Conservation (phyloP, 139 green algal genomes). For the Chlamydomonas incerta region DNA sequence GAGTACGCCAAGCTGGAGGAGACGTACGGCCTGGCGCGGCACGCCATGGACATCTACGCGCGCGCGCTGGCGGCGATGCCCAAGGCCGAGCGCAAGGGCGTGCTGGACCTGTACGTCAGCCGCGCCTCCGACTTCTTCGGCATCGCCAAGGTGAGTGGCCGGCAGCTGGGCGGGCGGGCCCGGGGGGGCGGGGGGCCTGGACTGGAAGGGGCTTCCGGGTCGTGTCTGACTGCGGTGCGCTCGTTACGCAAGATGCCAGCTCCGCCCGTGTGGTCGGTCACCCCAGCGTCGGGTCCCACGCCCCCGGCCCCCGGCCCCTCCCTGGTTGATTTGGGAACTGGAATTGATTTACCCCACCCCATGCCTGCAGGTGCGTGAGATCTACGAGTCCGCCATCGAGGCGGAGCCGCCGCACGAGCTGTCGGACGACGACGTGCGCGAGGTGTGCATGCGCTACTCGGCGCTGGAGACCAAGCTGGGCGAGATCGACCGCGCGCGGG, state of each 20-base stretch:
- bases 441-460: slow-evolving; percentile 89
- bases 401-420: slow-evolving; percentile 78
- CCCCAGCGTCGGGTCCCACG: too few relatives aligned
- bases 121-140: slow-evolving; percentile 95
- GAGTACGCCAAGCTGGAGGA: slow-evolving; percentile 94
- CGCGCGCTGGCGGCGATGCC: slow-evolving; percentile 75
- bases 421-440: slow-evolving; percentile 80
- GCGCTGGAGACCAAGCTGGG: slow-evolving; percentile 90
- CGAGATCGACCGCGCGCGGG: slow-evolving; percentile 95
- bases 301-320: too few relatives aligned
- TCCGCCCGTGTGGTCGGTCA: too few relatives aligned
- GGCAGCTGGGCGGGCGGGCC: too few relatives aligned
- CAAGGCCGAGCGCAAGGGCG: slow-evolving; percentile 74
- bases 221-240: too few relatives aligned
- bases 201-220: too few relatives aligned
- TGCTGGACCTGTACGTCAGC: slow-evolving; percentile 92
- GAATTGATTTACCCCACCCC: too few relatives aligned
- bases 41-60: slow-evolving; percentile 93
- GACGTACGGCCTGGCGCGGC: slow-evolving; percentile 88
- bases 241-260: too few relatives aligned
- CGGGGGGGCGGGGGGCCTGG: too few relatives aligned
- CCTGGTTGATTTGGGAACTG: too few relatives aligned
- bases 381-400: slow-evolving; percentile 94
- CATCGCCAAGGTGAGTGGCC: slow-evolving; percentile 84
- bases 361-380: slow-evolving; percentile 88